Percentiles rank a stretch among this genome's conserved stretches.
These are phyloP conservation scores for Hevea brasiliensis DNA, from an alignment of 345 rosid species.

Conservation along the genomic window DNA sequence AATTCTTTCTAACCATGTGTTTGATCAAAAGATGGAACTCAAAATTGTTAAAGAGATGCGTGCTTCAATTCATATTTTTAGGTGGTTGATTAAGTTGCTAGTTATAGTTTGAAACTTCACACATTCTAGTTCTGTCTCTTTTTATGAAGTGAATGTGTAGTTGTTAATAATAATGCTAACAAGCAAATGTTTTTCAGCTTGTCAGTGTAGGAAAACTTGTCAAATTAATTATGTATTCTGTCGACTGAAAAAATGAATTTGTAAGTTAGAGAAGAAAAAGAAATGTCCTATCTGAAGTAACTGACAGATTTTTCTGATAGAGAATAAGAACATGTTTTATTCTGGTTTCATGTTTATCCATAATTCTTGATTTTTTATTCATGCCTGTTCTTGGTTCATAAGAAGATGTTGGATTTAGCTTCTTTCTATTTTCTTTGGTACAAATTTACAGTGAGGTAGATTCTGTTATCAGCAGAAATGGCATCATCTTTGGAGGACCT, in stretches of 20 bases:
- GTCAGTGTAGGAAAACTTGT: background rate
- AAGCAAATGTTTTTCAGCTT: background rate
- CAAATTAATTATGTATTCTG: too few relatives aligned
- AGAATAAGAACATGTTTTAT: background rate
- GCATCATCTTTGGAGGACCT: constrained; percentile 63
- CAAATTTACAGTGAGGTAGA: background rate
- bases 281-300: background rate
- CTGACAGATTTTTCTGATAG: background rate
- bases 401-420: background rate
- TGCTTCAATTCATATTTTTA: background rate
- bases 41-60: background rate
- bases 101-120: too few relatives aligned
- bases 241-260: background rate
- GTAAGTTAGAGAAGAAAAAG: background rate
- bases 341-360: background rate
- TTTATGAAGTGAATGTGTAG: background rate
- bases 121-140: too few relatives aligned
- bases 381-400: too few relatives aligned
- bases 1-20: background rate
- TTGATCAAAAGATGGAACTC: background rate
- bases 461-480: constrained; percentile 31
- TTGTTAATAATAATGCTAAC: too few relatives aligned
- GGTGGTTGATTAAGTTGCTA: background rate
- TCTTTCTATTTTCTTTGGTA: background rate
- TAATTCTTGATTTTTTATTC: too few relatives aligned